These are phyloP conservation scores for Fraxinus excelsior DNA, from an alignment of 257 asterid genomes.

Conservation along the genomic window DNA sequence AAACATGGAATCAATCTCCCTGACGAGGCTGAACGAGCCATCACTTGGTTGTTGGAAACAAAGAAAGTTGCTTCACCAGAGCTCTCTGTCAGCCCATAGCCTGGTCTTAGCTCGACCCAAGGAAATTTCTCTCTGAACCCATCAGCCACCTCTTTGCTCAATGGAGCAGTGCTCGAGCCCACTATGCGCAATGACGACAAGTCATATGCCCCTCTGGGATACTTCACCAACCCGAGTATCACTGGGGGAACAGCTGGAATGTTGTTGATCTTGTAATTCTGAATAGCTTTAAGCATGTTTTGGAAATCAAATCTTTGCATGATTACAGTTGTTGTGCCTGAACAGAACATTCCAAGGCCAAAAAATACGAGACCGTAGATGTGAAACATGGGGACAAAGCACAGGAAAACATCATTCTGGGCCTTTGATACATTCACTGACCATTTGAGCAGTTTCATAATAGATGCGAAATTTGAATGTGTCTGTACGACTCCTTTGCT, in stretches of 20 bases:
- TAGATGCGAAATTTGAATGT: constrained; percentile 56
- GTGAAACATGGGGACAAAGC: constrained; percentile 83
- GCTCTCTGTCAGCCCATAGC: constrained; percentile 79
- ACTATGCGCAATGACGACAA: constrained; percentile 58
- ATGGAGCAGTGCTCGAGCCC: constrained; percentile 81
- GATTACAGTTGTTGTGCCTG: constrained; percentile 60
- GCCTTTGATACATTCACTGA: constrained; percentile 46
- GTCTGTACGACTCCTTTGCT: constrained; percentile 79
- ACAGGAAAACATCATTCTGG: constrained; percentile 50
- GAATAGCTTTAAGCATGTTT: constrained; percentile 64
- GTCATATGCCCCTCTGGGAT: constrained; percentile 40
- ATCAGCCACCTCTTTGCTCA: constrained; percentile 63
- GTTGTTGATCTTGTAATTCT: constrained; percentile 52
- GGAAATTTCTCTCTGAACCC: constrained; percentile 68
- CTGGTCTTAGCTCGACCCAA: constrained; percentile 71
- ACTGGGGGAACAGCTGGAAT: constrained; percentile 86
- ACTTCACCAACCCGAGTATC: constrained; percentile 65
- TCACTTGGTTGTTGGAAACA: constrained; percentile 49
- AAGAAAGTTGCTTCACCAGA: constrained; percentile 70
- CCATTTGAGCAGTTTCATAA: constrained; percentile 56
- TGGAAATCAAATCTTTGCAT: constrained; percentile 60
- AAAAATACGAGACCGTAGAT: constrained; percentile 73
- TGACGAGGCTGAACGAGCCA: constrained; percentile 58
- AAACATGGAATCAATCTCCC: constrained; percentile 58
- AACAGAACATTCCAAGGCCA: constrained; percentile 61